A percentile compares a stretch with the other conserved stretches of the same genome.
phyloP scores from a whole-genome alignment of 2,329 filamentous ascomycete genomes.

The Teratosphaeria gauchensis region DNA sequence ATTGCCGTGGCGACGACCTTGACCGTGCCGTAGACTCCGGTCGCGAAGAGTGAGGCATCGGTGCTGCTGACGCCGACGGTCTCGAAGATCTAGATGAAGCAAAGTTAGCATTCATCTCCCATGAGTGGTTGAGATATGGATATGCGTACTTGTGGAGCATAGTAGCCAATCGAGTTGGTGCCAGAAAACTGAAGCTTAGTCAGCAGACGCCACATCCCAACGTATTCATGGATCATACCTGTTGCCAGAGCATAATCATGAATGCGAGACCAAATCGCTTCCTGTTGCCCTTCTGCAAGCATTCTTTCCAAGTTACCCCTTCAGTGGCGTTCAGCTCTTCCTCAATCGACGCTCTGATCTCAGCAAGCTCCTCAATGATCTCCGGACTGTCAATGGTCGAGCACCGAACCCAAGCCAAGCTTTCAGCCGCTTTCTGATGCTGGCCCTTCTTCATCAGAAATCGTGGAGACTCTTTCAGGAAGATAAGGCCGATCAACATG shows the following conservation, averaged over 20 bases:
- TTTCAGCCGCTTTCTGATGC: slow-evolving; percentile 34
- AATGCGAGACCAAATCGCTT: slow-evolving; percentile 49
- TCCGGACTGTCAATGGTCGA: slow-evolving; percentile 26
- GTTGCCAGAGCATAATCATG: slow-evolving; percentile 36
- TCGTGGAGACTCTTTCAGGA: slow-evolving; percentile 44
- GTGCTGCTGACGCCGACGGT: slow-evolving; percentile 31
- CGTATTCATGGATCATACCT: neutral
- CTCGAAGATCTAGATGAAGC: slow-evolving; percentile 28
- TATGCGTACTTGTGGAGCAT: slow-evolving; percentile 27
- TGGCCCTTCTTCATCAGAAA: slow-evolving; percentile 46
- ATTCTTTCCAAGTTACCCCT: slow-evolving; percentile 34
- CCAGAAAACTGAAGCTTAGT: slow-evolving; percentile 23
- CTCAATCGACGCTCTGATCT: slow-evolving; percentile 33
- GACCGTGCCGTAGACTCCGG: slow-evolving; percentile 38
- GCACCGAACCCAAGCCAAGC: slow-evolving; percentile 30
- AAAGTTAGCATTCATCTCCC: neutral
- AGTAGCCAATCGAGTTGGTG: slow-evolving; percentile 31
- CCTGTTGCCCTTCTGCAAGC: neutral
- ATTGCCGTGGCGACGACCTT: slow-evolving; percentile 36
- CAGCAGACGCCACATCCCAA: slow-evolving; percentile 24
- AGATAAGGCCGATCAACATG: slow-evolving; percentile 41
- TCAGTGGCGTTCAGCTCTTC: slow-evolving; percentile 33
- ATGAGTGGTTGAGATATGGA: neutral
- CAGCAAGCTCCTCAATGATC: slow-evolving; percentile 32
- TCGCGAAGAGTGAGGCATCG: slow-evolving; percentile 35